Conservation (phyloP, 169 alveolate species). For the Plasmodium relictum region DNA sequence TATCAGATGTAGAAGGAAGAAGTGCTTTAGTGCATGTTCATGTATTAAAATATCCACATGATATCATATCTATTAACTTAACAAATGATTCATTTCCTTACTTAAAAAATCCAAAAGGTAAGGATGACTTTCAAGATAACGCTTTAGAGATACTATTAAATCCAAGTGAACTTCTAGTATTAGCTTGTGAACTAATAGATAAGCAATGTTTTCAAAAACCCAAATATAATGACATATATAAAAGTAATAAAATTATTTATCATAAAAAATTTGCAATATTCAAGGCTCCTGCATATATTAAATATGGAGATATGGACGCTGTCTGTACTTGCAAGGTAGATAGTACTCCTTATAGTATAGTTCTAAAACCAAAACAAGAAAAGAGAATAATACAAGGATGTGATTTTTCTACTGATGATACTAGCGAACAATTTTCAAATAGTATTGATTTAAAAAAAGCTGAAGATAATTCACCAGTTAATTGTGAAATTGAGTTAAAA, state of each 20-base stretch:
- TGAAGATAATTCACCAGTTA: constrained; percentile 35
- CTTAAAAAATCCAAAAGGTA: not conserved
- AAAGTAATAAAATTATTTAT: constrained; percentile 51
- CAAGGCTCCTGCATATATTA: constrained; percentile 55
- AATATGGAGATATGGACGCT: constrained; percentile 10
- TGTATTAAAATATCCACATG: constrained; percentile 59
- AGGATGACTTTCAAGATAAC: not conserved
- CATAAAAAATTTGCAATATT: constrained; percentile 43
- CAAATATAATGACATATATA: constrained; percentile 11
- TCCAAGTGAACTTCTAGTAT: constrained; percentile 38
- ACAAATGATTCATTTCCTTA: constrained; percentile 33
- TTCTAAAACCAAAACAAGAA: constrained; percentile 17
- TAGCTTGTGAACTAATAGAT: constrained; percentile 58
- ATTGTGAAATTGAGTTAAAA: constrained; percentile 13
- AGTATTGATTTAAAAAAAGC: constrained; percentile 8
- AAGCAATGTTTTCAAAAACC: constrained; percentile 38
- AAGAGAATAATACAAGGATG: constrained; percentile 56
- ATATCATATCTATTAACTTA: constrained; percentile 38
- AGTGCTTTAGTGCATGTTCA: constrained; percentile 42
- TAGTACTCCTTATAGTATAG: not conserved
- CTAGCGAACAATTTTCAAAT: constrained; percentile 24
- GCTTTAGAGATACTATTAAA: constrained; percentile 21
- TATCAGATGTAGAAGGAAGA: constrained; percentile 54
- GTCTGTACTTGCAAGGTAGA: constrained; percentile 32
- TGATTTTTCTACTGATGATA: constrained; percentile 25